A percentile compares a stretch with the other conserved stretches of the same genome.
These are phyloP conservation scores for Scalesia atractyloides DNA, from an alignment of 129 eudicot species.

Conservation along the genomic window DNA sequence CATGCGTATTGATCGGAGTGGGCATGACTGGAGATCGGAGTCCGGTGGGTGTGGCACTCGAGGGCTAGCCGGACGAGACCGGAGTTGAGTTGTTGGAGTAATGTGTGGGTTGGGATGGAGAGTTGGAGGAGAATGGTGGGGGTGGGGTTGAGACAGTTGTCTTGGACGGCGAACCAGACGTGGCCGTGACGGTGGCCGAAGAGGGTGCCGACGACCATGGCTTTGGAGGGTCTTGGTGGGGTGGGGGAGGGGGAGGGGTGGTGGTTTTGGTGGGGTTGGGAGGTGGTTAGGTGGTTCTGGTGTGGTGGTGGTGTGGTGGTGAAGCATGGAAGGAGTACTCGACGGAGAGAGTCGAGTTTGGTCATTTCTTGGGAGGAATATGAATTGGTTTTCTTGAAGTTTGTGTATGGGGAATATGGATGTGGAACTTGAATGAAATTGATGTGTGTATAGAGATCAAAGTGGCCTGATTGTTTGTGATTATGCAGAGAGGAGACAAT, in stretches of 20 bases:
- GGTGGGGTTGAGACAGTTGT: conserved; percentile 57
- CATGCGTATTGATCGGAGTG: conserved; percentile 62
- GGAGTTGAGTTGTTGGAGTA: conserved; percentile 70
- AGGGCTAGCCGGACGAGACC: conserved; percentile 82
- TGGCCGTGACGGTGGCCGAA: conserved; percentile 92
- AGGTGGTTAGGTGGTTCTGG: conserved; percentile 93
- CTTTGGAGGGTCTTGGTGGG: conserved; percentile 70
- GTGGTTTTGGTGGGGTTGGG: conserved; percentile 60
- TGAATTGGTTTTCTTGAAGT: not conserved
- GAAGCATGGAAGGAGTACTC: conserved; percentile 73
- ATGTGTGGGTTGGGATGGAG: conserved; percentile 70
- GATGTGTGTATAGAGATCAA: not conserved
- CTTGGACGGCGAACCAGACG: conserved; percentile 87
- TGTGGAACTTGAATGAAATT: not conserved
- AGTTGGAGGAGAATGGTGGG: conserved; percentile 69
- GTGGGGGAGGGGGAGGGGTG: conserved; percentile 34
- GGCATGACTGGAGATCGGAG: conserved; percentile 59
- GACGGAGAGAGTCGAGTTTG: conserved; percentile 73
- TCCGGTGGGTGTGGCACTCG: conserved; percentile 57
- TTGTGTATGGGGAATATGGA: not conserved
- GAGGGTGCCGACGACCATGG: conserved; percentile 87
- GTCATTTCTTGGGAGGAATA: conserved; percentile 46
- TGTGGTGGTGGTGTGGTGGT: conserved; percentile 39
- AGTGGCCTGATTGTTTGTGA: too few species aligned
- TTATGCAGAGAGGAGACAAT: too few species aligned